phyloP scores from a whole-genome alignment of 192 early-diverging fungal genomes.

The Mortierella hygrophila region DNA sequence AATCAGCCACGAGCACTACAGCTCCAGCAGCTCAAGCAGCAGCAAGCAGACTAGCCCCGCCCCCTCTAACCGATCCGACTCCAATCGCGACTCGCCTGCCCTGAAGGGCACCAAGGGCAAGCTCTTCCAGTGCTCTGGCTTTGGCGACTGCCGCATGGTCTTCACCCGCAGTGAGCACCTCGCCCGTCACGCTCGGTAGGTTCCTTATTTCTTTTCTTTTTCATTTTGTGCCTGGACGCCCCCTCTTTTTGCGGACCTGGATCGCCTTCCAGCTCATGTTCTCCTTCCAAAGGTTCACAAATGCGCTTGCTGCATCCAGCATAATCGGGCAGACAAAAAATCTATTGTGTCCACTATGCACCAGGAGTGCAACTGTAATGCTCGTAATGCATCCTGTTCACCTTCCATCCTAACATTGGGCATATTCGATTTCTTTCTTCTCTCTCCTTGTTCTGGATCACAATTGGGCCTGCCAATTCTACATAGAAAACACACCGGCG shows the following conservation, averaged over 20 bases:
- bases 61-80: slow-evolving; percentile 38
- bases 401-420: slow-evolving; percentile 15
- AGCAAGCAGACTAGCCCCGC: slow-evolving; percentile 52
- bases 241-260: not conserved
- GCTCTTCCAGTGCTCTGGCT: slow-evolving; percentile 52
- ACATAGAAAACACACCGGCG: slow-evolving; percentile 52
- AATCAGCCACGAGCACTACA: slow-evolving; percentile 19
- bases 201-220: not conserved
- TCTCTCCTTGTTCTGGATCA: slow-evolving; percentile 13
- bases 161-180: slow-evolving; percentile 54
- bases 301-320: not conserved
- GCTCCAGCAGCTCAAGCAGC: slow-evolving; percentile 15
- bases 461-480: not conserved
- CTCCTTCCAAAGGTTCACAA: not conserved
- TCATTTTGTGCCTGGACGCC: not conserved
- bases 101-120: slow-evolving; percentile 40
- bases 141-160: slow-evolving; percentile 56
- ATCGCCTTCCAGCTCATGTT: not conserved
- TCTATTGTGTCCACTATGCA: not conserved
- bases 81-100: slow-evolving; percentile 25
- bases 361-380: not conserved
- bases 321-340: not conserved
- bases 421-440: not conserved
- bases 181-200: slow-evolving; percentile 52
- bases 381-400: too few species aligned